Base-by-base conservation (phyloP, 768 basidiomycete genomes). In the Boletus edulis region DNA sequence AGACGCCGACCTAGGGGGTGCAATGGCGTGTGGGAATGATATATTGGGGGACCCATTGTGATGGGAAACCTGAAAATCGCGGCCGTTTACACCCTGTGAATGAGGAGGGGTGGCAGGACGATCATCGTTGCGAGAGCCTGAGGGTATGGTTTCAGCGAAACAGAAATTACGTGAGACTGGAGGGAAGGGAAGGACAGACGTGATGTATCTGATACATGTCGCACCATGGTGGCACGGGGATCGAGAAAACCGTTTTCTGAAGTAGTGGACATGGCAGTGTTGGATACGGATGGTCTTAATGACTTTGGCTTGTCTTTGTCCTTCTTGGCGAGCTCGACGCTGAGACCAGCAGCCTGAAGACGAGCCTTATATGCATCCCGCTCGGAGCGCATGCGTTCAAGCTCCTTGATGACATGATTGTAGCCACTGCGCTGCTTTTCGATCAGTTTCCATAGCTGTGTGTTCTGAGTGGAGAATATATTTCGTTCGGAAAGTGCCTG, bases 371-470 rank as follows among this genome's bases (percentile, higher is more conserved):
- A 88, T 10, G 78, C 67, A 64, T 94, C 93, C 17, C 94, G 81
- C 68, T 96, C 94, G 12, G 75, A 76, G 14, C 94, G 79, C 48
- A 96, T 81, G 51, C 94, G 83, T 61, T 95, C 93, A 42, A 92
- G 78, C 62, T 96, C 92, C 73, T 90, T 90, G 68, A 88, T 76
- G 52, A 91, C 82, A 53, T 88, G 84, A 56, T 81, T 83, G 67
- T 90, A 90, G n/a, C 85, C 89, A 20, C 82, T 72, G 52, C 91
- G 82, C 70, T 94, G 91, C 69, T 94, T 95, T 78, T 95, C 92
- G 67, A 96, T 87, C 58, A 95, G 81, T 71, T 94, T 95, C 94
- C 94, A 96, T 20, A 96, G 83, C 73, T 95, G 92, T 15, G 85
- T 75, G 68, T 96, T 96, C 75, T 96, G 94, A 5, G 83, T 72